phyloP scores from a whole-genome alignment of 805 yeast species.

The Saccharomycopsis oosterbeekiorum region DNA sequence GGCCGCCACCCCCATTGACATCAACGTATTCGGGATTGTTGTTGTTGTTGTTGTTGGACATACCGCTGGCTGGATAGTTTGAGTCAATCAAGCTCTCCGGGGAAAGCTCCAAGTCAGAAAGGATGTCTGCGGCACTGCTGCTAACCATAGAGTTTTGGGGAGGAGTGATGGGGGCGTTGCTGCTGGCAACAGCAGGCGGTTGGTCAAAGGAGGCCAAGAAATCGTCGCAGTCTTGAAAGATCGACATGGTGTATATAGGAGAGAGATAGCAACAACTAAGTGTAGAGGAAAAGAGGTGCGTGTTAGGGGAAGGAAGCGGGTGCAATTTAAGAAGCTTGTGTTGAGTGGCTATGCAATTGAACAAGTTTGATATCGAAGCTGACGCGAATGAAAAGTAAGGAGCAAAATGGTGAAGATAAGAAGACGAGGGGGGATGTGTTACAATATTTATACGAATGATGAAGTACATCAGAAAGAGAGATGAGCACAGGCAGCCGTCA shows the following conservation, averaged over 20 bases:
- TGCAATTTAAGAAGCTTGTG: too few relatives aligned
- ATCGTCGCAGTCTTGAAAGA: constrained; percentile 27
- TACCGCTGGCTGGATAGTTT: neutral
- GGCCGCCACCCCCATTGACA: constrained; percentile 3
- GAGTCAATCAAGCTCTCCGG: neutral
- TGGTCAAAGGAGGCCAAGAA: constrained; percentile 23
- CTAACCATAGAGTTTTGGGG: neutral
- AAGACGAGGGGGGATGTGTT: neutral
- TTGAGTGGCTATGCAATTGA: too few relatives aligned
- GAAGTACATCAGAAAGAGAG: neutral
- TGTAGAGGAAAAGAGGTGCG: neutral
- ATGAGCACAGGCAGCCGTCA: neutral
- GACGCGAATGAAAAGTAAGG: too few relatives aligned
- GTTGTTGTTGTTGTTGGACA: neutral
- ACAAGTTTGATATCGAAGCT: too few relatives aligned
- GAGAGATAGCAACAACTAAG: neutral
- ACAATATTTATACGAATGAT: neutral
- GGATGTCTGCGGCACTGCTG: neutral
- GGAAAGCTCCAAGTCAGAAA: neutral
- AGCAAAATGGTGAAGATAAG: neutral
- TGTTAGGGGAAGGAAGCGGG: too few relatives aligned
- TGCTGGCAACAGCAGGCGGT: constrained; percentile 1
- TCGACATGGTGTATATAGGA: constrained; percentile 18
- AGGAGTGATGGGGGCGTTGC: neutral
- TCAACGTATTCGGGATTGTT: constrained; percentile 10